phyloP scores from a whole-genome alignment of 148 eudicot genomes.

The Rhododendron simsii region DNA sequence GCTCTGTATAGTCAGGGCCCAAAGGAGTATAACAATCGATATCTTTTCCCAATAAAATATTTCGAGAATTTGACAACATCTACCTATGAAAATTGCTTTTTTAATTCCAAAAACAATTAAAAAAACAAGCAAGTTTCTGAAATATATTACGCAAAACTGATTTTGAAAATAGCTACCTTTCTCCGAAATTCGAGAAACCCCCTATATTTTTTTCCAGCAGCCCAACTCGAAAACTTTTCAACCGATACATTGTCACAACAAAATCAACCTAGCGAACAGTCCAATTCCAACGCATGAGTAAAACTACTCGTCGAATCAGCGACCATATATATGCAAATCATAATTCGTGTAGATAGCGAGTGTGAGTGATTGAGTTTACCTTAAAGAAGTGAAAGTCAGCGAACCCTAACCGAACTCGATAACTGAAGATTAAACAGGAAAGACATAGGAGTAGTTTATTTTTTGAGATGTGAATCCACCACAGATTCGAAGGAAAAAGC shows the following conservation, averaged over 20 bases:
- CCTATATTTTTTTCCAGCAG: not conserved
- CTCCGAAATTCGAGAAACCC: not conserved
- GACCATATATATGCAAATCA: not conserved
- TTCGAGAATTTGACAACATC: not conserved
- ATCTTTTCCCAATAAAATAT: not conserved
- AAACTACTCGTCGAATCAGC: not conserved
- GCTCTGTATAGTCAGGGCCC: too few relatives aligned
- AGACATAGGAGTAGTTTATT: not conserved
- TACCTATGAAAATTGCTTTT: too few relatives aligned
- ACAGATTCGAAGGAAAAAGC: slow-evolving; percentile 1
- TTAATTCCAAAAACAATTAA: not conserved
- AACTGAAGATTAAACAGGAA: not conserved
- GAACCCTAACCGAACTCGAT: slow-evolving; percentile 10
- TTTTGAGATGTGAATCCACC: not conserved
- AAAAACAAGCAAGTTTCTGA: not conserved
- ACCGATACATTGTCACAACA: not conserved
- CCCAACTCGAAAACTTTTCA: not conserved
- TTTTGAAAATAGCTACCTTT: not conserved
- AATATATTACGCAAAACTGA: not conserved
- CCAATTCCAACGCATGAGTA: not conserved
- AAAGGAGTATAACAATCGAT: not conserved
- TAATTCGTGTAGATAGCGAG: not conserved
- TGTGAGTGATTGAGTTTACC: not conserved
- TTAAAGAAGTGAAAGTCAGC: slow-evolving; percentile 1
- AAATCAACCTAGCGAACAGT: not conserved